Evolutionary conservation across 805 yeast genomes (phyloP).

Genomic region (Pichia pseudocactophila): DNA sequence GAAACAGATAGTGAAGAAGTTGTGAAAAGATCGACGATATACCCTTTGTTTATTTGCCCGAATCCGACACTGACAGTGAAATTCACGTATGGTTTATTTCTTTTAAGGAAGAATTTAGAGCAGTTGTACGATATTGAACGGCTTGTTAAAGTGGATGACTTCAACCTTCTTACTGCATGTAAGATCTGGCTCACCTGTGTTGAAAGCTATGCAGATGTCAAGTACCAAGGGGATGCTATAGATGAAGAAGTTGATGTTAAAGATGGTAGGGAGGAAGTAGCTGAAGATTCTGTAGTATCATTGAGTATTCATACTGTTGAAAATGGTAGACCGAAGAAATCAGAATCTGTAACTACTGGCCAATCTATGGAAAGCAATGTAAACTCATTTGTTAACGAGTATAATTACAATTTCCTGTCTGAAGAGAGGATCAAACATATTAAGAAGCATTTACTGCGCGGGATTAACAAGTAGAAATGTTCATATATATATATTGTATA

Average conservation of each 20-base stretch:
- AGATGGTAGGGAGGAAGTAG: too few species aligned
- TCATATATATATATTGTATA: too few species aligned
- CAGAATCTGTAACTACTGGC: conserved; percentile 5
- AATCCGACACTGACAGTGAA: conserved; percentile 29
- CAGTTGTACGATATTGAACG: conserved; percentile 30
- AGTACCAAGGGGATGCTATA: background rate
- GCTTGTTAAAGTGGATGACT: conserved; percentile 23
- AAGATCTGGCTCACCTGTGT: conserved; percentile 28
- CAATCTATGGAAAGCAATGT: conserved; percentile 7
- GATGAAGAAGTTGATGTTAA: background rate
- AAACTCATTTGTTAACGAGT: conserved; percentile 10
- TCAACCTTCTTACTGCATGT: conserved; percentile 27
- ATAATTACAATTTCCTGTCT: conserved; percentile 11
- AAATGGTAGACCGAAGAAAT: background rate
- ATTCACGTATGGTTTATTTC: conserved; percentile 41
- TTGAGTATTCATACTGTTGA: background rate
- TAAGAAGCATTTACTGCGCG: conserved; percentile 18
- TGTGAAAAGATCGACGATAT: conserved; percentile 29
- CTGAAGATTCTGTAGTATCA: too few species aligned
- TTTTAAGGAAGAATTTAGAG: conserved; percentile 40
- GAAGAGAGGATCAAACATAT: conserved; percentile 22
- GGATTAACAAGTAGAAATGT: background rate
- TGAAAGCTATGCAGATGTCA: conserved; percentile 8
- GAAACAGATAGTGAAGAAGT: background rate
- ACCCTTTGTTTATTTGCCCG: conserved; percentile 44